Conservation (phyloP, 106 monocot species). For the Xerophyta viscosa region DNA sequence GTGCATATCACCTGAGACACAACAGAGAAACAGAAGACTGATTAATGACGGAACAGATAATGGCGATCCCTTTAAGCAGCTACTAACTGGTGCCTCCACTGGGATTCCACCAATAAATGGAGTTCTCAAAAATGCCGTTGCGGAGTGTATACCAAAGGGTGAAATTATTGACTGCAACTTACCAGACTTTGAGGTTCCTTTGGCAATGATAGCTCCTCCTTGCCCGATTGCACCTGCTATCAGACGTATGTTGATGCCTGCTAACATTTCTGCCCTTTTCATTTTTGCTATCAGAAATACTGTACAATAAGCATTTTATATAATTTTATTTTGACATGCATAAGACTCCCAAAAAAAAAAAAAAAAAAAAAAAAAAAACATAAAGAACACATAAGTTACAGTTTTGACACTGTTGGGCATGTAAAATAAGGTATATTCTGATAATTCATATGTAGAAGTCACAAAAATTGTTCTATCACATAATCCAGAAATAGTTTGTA, state of each 20-base stretch:
- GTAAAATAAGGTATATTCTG: too few relatives aligned
- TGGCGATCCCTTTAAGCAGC: not conserved
- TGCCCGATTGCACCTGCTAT: not conserved
- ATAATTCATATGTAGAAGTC: too few relatives aligned
- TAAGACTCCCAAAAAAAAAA: too few relatives aligned
- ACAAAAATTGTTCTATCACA: too few relatives aligned
- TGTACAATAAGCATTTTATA: not conserved
- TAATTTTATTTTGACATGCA: not conserved
- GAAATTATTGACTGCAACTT: not conserved
- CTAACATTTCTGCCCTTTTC: not conserved
- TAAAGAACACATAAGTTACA: too few relatives aligned
- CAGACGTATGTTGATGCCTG: constrained; percentile 4
- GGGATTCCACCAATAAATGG: not conserved
- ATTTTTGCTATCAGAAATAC: not conserved
- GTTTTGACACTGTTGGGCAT: too few relatives aligned
- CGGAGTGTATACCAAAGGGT: constrained; percentile 1
- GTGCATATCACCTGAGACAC: not conserved
- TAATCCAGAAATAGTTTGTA: too few relatives aligned
- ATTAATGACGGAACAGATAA: constrained; percentile 2
- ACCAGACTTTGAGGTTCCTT: constrained; percentile 13
- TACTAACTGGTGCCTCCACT: constrained; percentile 1
- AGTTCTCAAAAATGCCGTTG: not conserved
- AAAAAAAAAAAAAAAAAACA: too few relatives aligned
- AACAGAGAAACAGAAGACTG: constrained; percentile 7
- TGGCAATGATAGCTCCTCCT: constrained; percentile 18